These are phyloP conservation scores for Cytospora piceicola DNA, from an alignment of 2,329 filamentous ascomycete genomes.

Conservation along the genomic window DNA sequence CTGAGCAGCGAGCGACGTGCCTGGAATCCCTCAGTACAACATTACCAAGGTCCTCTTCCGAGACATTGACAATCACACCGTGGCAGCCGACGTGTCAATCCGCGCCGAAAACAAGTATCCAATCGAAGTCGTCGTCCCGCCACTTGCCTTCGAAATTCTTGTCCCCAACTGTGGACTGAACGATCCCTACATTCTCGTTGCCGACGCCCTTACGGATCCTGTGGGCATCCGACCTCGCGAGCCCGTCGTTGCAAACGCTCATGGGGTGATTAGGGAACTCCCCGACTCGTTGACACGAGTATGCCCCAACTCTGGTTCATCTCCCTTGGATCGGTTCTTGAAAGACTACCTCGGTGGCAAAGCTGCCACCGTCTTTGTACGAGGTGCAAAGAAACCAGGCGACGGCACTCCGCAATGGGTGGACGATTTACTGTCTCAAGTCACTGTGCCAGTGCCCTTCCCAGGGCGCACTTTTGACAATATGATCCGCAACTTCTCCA, in stretches of 20 bases:
- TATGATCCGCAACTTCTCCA: slow-evolving; percentile 83
- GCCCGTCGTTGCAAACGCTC: slow-evolving; percentile 70
- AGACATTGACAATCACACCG: slow-evolving; percentile 70
- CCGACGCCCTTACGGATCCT: slow-evolving; percentile 70
- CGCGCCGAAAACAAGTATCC: slow-evolving; percentile 77
- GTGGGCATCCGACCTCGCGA: slow-evolving; percentile 70
- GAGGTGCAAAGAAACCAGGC: slow-evolving; percentile 71
- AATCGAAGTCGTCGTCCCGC: slow-evolving; percentile 74
- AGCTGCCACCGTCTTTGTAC: slow-evolving; percentile 78
- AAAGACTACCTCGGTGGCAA: slow-evolving; percentile 81
- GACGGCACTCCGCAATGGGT: slow-evolving; percentile 81
- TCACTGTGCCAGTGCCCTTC: slow-evolving; percentile 83
- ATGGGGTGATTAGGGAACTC: slow-evolving; percentile 72
- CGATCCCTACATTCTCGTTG: slow-evolving; percentile 77
- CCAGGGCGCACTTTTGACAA: slow-evolving; percentile 81
- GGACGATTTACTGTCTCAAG: slow-evolving; percentile 74
- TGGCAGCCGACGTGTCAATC: slow-evolving; percentile 80
- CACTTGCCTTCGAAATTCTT: slow-evolving; percentile 81
- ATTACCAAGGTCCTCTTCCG: slow-evolving; percentile 80
- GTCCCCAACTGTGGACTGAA: slow-evolving; percentile 77
- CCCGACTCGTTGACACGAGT: slow-evolving; percentile 71
- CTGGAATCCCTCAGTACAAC: slow-evolving; percentile 78
- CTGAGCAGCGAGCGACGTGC: slow-evolving; percentile 68
- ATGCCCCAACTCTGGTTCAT: slow-evolving; percentile 78
- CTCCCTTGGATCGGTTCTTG: slow-evolving; percentile 82